Percentiles rank a stretch among this genome's conserved stretches.
These are phyloP conservation scores for Herpotrichia juniperi DNA, from an alignment of 2,329 filamentous ascomycete species.

Conservation along the genomic window DNA sequence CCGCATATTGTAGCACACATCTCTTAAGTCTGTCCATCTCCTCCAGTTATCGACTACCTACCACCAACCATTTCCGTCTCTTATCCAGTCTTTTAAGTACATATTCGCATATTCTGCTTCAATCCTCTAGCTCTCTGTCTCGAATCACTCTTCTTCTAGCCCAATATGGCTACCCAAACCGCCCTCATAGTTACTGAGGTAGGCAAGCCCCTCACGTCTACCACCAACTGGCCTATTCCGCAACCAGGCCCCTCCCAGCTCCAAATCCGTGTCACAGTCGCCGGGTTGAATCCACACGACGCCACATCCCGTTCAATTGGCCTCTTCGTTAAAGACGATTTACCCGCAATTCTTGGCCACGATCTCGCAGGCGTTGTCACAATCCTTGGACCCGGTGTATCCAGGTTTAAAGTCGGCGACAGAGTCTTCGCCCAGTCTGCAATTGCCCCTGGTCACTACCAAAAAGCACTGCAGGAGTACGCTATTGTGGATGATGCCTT, in stretches of 20 bases:
- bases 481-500: conserved; percentile 37
- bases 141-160: background rate
- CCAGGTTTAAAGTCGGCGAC: conserved; percentile 62
- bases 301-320: conserved; percentile 45
- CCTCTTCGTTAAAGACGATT: conserved; percentile 41
- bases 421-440: conserved; percentile 56
- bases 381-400: conserved; percentile 58
- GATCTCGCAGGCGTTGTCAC: conserved; percentile 57
- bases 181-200: conserved; percentile 12
- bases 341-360: conserved; percentile 43
- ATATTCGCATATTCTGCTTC: background rate
- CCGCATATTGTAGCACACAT: background rate
- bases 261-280: conserved; percentile 46
- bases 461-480: conserved; percentile 48
- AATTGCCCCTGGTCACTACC: conserved; percentile 3
- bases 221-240: conserved; percentile 14
- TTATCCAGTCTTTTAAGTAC: background rate
- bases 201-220: background rate
- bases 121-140: background rate
- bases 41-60: no score
- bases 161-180: conserved; percentile 11
- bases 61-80: background rate
- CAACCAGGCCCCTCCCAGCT: conserved; percentile 31
- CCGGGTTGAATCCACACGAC: conserved; percentile 48
- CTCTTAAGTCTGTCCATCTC: no score